A percentile compares a stretch with the other conserved stretches of the same genome.
phyloP scores from a whole-genome alignment of 257 asterid species.

The Plectranthus barbatus region DNA sequence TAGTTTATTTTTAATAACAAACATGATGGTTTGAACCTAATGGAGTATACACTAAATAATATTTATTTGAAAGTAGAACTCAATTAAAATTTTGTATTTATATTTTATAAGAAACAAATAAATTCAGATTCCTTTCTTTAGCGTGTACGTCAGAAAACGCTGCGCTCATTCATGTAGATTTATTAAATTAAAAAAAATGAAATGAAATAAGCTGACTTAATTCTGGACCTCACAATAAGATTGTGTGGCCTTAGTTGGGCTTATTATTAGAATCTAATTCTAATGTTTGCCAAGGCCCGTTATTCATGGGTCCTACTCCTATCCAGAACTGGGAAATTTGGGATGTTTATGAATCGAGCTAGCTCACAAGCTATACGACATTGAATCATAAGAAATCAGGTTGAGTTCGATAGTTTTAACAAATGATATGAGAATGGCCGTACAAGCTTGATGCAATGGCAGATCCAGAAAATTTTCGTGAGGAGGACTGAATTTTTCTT shows the following conservation, averaged over 20 bases:
- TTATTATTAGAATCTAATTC: no score
- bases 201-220: not conserved
- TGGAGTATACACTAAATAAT: not conserved
- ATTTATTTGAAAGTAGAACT: not conserved
- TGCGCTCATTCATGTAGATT: not conserved
- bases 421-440: no score
- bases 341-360: no score
- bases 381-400: no score
- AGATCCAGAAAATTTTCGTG: no score
- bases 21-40: not conserved
- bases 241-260: not conserved
- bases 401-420: no score
- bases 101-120: not conserved
- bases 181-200: not conserved
- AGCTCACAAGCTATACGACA: no score
- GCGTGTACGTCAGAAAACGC: not conserved
- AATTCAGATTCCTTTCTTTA: conserved; percentile 5
- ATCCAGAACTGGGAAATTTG: no score
- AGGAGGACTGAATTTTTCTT: no score
- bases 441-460: no score
- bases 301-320: no score
- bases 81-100: not conserved
- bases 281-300: not conserved
- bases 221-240: not conserved
- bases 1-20: not conserved